Conservation (phyloP, 768 basidiomycete genomes). For the Cystoderma amianthinum region DNA sequence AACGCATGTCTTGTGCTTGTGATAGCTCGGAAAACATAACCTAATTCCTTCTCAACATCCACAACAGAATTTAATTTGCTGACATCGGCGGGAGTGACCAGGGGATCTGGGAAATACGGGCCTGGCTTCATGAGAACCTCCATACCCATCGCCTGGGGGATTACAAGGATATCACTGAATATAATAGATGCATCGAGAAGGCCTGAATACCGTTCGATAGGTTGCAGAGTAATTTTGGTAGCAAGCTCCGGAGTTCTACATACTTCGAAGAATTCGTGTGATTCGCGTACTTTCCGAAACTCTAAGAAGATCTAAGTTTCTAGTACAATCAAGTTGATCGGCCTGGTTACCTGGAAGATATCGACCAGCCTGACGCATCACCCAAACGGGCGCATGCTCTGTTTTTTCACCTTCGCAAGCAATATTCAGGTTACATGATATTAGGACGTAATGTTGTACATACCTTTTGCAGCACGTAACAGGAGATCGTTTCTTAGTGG, state of each 20-base stretch:
- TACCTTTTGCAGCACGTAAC: slow-evolving; percentile 81
- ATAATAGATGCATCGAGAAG: slow-evolving; percentile 95
- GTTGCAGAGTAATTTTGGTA: slow-evolving; percentile 86
- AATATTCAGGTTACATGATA: neutral
- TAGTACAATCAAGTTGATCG: neutral
- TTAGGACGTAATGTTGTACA: slow-evolving; percentile 5
- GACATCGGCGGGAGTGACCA: slow-evolving; percentile 71
- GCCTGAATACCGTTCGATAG: slow-evolving; percentile 81
- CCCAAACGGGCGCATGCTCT: slow-evolving; percentile 94
- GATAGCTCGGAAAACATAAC: slow-evolving; percentile 91
- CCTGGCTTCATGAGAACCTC: slow-evolving; percentile 91
- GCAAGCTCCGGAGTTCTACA: slow-evolving; percentile 91
- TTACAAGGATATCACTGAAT: slow-evolving; percentile 96
- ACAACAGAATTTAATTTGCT: slow-evolving; percentile 52
- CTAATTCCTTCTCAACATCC: slow-evolving; percentile 77
- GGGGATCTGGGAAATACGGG: slow-evolving; percentile 83
- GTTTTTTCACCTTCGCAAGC: slow-evolving; percentile 62
- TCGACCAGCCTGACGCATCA: slow-evolving; percentile 95
- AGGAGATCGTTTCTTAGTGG: slow-evolving; percentile 83
- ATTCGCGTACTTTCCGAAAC: slow-evolving; percentile 79
- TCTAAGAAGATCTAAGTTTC: slow-evolving; percentile 41
- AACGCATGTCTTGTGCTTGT: slow-evolving; percentile 75
- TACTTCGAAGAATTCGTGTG: slow-evolving; percentile 92
- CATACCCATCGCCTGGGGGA: slow-evolving; percentile 98
- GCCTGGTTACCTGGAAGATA: slow-evolving; percentile 74